Evolutionary conservation across 192 early-diverging fungal species (phyloP).

Genomic region (Linnemannia elongata): DNA sequence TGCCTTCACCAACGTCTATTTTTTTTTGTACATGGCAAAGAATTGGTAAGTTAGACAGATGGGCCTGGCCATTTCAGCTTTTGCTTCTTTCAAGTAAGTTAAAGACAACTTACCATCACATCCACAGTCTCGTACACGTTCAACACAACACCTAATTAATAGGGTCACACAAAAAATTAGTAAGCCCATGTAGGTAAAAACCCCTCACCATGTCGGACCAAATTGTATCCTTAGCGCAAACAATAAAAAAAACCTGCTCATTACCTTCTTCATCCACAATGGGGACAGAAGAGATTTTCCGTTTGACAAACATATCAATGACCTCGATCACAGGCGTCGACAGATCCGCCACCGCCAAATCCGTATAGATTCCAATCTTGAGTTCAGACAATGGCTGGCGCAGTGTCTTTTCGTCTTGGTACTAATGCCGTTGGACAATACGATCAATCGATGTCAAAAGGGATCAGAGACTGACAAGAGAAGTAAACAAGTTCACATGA

Average conservation of each 20-base stretch:
- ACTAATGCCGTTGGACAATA: conserved; percentile 22
- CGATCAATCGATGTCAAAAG: background rate
- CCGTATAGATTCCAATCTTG: conserved; percentile 89
- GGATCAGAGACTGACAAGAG: background rate
- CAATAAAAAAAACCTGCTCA: background rate
- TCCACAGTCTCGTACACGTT: conserved; percentile 98
- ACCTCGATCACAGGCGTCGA: conserved; percentile 89
- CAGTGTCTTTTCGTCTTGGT: conserved; percentile 73
- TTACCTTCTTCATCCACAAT: conserved; percentile 89
- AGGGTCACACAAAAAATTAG: conserved; percentile 1
- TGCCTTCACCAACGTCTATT: conserved; percentile 74
- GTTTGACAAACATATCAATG: conserved; percentile 92
- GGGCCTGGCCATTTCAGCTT: background rate
- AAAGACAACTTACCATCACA: conserved; percentile 79
- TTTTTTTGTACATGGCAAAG: background rate
- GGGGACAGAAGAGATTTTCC: conserved; percentile 92
- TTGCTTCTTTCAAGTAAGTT: background rate
- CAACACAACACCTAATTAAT: conserved; percentile 76
- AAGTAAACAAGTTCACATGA: background rate
- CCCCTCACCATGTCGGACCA: background rate
- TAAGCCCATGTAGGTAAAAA: background rate
- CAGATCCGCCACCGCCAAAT: conserved; percentile 84
- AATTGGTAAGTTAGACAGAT: background rate
- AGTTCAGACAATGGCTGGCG: conserved; percentile 80
- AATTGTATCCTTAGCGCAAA: background rate